These are phyloP conservation scores for Plectranthus barbatus DNA, from an alignment of 257 asterid species.

Conservation along the genomic window DNA sequence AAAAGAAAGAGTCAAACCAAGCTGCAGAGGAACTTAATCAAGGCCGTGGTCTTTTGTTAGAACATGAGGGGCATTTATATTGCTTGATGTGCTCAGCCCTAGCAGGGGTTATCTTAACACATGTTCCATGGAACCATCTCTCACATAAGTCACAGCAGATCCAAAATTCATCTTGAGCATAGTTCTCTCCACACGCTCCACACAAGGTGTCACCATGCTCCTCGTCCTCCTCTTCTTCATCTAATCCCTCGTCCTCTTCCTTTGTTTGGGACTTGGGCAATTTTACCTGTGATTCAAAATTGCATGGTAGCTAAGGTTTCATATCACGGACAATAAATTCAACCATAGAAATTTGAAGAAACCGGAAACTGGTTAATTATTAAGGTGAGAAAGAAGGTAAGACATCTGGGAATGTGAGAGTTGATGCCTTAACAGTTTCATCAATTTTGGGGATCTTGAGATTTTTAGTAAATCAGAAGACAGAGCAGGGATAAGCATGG, in stretches of 20 bases:
- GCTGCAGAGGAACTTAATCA: constrained; percentile 19
- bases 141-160: constrained; percentile 77
- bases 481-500: too few relatives aligned
- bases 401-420: too few relatives aligned
- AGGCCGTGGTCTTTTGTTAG: constrained; percentile 56
- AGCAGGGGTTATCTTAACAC: constrained; percentile 83
- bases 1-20: constrained; percentile 1
- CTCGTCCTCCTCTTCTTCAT: constrained; percentile 39
- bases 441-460: too few relatives aligned
- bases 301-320: not conserved
- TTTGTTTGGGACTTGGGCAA: constrained; percentile 32
- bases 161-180: constrained; percentile 70
- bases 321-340: not conserved
- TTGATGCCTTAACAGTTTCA: too few relatives aligned
- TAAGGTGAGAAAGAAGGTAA: not conserved
- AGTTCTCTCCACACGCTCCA: constrained; percentile 70
- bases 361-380: not conserved
- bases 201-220: constrained; percentile 61
- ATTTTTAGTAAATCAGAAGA: too few relatives aligned
- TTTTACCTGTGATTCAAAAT: constrained; percentile 31
- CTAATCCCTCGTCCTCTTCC: constrained; percentile 40
- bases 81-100: constrained; percentile 87
- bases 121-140: constrained; percentile 85
- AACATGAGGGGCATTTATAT: constrained; percentile 76
- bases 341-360: not conserved